Evolutionary conservation across 371 early-diverging fungal genomes (phyloP), one percentile per base, ranked within the genome.

Genomic region (Basidiobolus meristosporus): DNA sequence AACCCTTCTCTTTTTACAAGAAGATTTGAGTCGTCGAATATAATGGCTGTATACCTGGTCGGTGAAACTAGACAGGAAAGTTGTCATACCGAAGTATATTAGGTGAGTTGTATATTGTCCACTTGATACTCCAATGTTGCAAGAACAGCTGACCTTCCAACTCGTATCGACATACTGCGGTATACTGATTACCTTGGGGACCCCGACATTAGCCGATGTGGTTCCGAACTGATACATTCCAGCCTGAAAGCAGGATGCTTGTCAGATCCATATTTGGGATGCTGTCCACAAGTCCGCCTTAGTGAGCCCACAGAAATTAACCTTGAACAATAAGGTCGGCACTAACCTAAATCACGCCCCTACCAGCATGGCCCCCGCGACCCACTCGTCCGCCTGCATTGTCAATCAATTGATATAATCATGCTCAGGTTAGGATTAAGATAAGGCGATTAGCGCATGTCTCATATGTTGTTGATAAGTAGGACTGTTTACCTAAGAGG

Each of bases 191-290:
- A n/a, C n/a, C n/a, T n/a, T n/a, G n/a, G n/a, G n/a, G n/a, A n/a
- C n/a, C n/a, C n/a, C n/a, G n/a, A n/a, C n/a, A n/a, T n/a, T n/a
- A n/a, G n/a, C n/a, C n/a, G n/a, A n/a, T n/a, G 61, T 63, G 14
- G 31, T 53, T 38, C 50, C 42, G 1, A 43, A 59, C 23, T 43
- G 54, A 17, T 20, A 39, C 22, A 57, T 67, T 14, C 59, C 69
- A 0, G 59, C 63, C 3, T 63, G 67, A 34, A 57, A 57, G 40
- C 77, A 82, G 49, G 88, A 85, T 3, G 60, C 73, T 23, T 85
- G 88, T 12, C 50, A 83, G 7, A 60, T 87, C 35, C 63, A 84
- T 54, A 55, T 67, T 17, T 59, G 62, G 44, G 49, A 62, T 35
- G 71, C 85, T 3, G 40, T 82, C 39, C 44, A 31, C 11, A 41